These are phyloP conservation scores for Ustilago shanxiensis DNA, from an alignment of 1,284 basidiomycete species.

Conservation along the genomic window DNA sequence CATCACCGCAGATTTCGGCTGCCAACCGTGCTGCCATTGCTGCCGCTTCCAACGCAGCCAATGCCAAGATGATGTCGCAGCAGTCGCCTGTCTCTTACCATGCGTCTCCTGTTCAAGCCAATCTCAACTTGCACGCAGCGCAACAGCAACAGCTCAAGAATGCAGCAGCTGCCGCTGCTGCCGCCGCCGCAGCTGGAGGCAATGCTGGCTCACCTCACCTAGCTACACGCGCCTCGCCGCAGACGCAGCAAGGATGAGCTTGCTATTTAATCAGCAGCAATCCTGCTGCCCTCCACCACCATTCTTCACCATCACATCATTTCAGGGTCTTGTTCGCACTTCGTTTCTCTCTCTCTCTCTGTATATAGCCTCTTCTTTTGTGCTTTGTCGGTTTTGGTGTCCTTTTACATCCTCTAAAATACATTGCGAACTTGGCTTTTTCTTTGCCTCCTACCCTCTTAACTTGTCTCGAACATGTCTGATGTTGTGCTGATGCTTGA, in stretches of 20 bases:
- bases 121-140: slow-evolving; percentile 38
- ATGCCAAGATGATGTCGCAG: slow-evolving; percentile 47
- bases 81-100: slow-evolving; percentile 44
- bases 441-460: no score
- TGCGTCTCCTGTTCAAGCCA: slow-evolving; percentile 44
- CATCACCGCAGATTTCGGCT: slow-evolving; percentile 52
- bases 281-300: slow-evolving; percentile 8
- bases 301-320: slow-evolving; percentile 2
- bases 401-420: not conserved
- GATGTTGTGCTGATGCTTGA: no score
- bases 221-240: slow-evolving; percentile 37
- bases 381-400: slow-evolving; percentile 11
- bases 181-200: slow-evolving; percentile 34
- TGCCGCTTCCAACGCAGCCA: slow-evolving; percentile 43
- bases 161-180: slow-evolving; percentile 41
- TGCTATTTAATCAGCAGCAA: not conserved
- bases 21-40: slow-evolving; percentile 49
- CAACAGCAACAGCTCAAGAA: slow-evolving; percentile 51
- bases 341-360: slow-evolving; percentile 12
- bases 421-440: slow-evolving; percentile 40
- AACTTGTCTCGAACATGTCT: no score
- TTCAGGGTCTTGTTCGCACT: slow-evolving; percentile 41
- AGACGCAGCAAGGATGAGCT: slow-evolving; percentile 45
- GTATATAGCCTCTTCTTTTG: slow-evolving; percentile 19
- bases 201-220: slow-evolving; percentile 38